Percentiles rank a stretch among this genome's conserved stretches.
Conservation (phyloP, 768 basidiomycete species). For the Daedalea quercina region DNA sequence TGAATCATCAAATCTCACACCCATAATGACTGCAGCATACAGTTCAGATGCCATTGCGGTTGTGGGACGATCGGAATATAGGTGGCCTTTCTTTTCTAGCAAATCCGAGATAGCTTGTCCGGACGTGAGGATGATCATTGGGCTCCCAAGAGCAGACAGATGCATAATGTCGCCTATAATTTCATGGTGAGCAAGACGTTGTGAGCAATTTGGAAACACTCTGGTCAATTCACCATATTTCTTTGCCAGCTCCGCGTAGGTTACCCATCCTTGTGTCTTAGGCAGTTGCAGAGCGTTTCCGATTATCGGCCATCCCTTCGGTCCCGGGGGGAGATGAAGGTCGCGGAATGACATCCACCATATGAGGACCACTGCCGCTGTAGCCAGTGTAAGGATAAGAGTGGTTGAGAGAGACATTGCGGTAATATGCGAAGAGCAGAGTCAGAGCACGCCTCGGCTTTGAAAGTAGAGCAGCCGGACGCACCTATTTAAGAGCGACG, state of each 20-base stretch:
- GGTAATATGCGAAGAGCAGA: no score
- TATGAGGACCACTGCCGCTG: no score
- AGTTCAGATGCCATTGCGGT: constrained; percentile 65
- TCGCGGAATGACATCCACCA: no score
- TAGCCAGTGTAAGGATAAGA: no score
- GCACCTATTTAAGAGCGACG: no score
- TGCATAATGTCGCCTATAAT: constrained; percentile 11
- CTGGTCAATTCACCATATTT: background rate
- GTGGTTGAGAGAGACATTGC: no score
- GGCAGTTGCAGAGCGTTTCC: background rate
- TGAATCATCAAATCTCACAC: background rate
- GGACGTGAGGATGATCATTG: constrained; percentile 11
- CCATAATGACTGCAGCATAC: constrained; percentile 32
- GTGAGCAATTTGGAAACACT: background rate
- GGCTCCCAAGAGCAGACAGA: constrained; percentile 8
- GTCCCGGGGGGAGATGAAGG: background rate
- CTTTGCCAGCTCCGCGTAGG: background rate
- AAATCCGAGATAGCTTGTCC: constrained; percentile 10
- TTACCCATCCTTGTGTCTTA: background rate
- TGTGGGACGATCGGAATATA: constrained; percentile 13
- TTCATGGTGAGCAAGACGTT: background rate
- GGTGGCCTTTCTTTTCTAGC: constrained; percentile 13
- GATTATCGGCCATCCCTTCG: background rate
- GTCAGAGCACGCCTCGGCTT: no score
- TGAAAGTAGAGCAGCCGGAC: no score